Evolutionary conservation across 2,329 filamentous ascomycete genomes (phyloP), one percentile per base, ranked within the genome.

Genomic region (Exserohilum turcica): DNA sequence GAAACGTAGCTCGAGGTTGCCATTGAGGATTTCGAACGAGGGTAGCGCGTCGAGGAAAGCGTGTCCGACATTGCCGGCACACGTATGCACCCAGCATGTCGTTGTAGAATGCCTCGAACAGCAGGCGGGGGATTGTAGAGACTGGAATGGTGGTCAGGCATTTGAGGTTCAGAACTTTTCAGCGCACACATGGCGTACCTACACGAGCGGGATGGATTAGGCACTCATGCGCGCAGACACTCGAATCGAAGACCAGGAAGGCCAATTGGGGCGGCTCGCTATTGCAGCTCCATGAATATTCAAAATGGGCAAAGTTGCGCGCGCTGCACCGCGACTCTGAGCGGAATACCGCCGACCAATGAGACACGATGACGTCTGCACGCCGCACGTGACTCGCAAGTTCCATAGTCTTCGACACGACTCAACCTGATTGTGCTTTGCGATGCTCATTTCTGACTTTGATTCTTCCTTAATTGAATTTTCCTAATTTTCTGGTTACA

Each of bases 71-170:
- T 53, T 68, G 68, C 8, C 63, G 65, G 50, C 72, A 74, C 19
- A 74, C 54, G 53, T 74, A 70, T 5, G 69, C 64, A 61, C 63
- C 58, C 40, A 72, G 47, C 72, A 74, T 75, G 18, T 16, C 28
- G 42, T 56, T 48, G 51, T 42, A 18, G 43, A 16, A 31, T 54
- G 40, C 27, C 24, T 50, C 29, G 32, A 28, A 6, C 18, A n/a
- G 52, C 18, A 47, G 18, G 50, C 21, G 48, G 24, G 31, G 29
- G 18, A 9, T 46, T 46, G 48, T 16, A 42, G 28, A 32, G 13
- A 35, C 52, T 54, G 37, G 15, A 35, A 42, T 44, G 8, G 24
- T 15, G 37, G 32, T 52, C 21, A 55, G 47, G n/a, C 43, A 31
- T 19, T 33, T 29, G 19, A 19, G 31, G 16, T n/a, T 55, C 19